Conservation (phyloP, 352 stramenopile genomes). For the Phytophthora colocasiae region DNA sequence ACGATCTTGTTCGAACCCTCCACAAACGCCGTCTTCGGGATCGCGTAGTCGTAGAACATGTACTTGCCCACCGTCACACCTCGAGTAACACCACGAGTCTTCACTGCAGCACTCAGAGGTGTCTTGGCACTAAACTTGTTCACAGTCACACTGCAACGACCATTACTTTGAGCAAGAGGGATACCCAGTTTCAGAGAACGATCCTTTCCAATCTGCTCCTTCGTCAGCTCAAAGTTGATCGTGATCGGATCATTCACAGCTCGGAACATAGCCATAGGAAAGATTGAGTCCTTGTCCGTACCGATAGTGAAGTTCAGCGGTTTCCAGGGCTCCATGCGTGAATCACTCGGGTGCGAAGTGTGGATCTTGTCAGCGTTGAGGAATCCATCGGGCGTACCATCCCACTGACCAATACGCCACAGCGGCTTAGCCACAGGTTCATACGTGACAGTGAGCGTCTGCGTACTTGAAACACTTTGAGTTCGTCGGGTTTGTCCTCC, state of each 20-base stretch:
- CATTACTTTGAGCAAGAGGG: constrained; percentile 51
- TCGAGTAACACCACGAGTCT: constrained; percentile 56
- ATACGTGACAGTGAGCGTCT: constrained; percentile 40
- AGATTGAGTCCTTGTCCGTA: constrained; percentile 33
- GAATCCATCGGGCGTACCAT: constrained; percentile 58
- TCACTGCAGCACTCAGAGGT: constrained; percentile 43
- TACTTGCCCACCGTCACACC: constrained; percentile 58
- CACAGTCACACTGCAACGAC: constrained; percentile 44
- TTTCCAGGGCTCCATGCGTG: constrained; percentile 44
- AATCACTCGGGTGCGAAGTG: constrained; percentile 58
- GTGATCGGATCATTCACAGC: constrained; percentile 55
- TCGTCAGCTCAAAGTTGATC: constrained; percentile 48
- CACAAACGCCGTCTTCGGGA: constrained; percentile 44
- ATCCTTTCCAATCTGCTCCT: constrained; percentile 28
- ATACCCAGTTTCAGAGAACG: constrained; percentile 54
- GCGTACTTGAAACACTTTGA: constrained; percentile 8
- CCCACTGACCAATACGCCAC: constrained; percentile 62
- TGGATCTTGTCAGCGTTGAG: constrained; percentile 66
- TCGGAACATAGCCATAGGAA: constrained; percentile 62
- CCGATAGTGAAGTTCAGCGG: constrained; percentile 41
- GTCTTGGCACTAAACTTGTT: constrained; percentile 50
- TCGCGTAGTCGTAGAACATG: constrained; percentile 53
- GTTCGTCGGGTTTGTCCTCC: constrained; percentile 1
- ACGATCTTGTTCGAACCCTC: constrained; percentile 44
- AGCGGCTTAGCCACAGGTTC: constrained; percentile 30